Evolutionary conservation across 345 rosid genomes (phyloP), one percentile per base, ranked within the genome.

Genomic region (Theobroma cacao): DNA sequence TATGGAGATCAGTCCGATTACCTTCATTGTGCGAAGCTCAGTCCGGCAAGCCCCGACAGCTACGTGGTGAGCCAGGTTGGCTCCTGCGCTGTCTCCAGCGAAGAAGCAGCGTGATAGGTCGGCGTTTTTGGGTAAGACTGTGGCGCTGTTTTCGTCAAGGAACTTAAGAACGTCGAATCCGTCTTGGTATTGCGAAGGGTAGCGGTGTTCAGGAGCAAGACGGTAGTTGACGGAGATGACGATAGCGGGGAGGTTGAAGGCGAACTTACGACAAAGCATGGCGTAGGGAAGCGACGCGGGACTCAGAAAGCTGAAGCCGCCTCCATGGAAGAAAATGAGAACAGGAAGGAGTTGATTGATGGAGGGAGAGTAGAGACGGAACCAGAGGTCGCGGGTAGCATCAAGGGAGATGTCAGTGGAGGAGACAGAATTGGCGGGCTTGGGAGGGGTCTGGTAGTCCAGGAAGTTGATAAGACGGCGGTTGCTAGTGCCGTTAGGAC

Each of bases 41-140:
- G 59, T 48, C 38, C 66, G 58, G 50, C 82, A 84, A 0, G 84
- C 72, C 50, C 85, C 78, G 2, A 93, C 74, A 1, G 98, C 88
- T 45, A 90, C 86, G 85, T 93, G 82, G 81, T 93, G 98, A 3
- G 91, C 93, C 71, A 92, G 38, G 78, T 93, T 93, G 36, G 91
- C 98, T 0, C 97, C 98, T 0, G 94, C 93, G 77, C 94, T 91
- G 58, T 92, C 98, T 59, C 97, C 98, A 48, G 87, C 87, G 0
- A 92, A 80, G 71, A 89, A 90, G 63, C 92, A 88, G 64, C 73
- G 84, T 5, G 90, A 77, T 2, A 89, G 43, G 82, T 92, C 92
- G 1, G 94, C 95, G 67, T 79, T 84, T 20, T 65, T 68, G 4
- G 95, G 94, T 2, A 90, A 84, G 4, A 81, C 43, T 0, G 3